Base-by-base conservation (phyloP, 2,329 filamentous ascomycete genomes). In the Penicillium sp. region DNA sequence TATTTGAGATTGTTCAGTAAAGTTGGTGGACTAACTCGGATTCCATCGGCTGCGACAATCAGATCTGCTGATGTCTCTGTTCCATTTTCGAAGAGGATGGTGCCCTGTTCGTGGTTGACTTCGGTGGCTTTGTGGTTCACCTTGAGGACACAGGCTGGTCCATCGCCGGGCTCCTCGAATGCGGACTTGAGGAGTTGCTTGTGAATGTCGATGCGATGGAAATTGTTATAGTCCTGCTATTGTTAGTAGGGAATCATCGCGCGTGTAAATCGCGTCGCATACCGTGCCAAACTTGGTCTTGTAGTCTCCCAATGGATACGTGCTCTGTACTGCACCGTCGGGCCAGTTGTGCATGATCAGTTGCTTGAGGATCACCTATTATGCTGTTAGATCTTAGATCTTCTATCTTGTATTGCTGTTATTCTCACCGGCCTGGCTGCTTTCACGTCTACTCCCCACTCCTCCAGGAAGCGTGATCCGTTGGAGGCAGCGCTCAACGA, bases 291-390 rank as follows among this genome's bases (percentile, higher is more conserved):
- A 66, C 35, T 64, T 65, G 10, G 60, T 60, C 47, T 66, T 66
- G 50, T 74, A 74, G 54, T 72, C 68, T 2, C 67, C 67, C 1
- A 73, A 59, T 3, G 65, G 66, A 51, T 71, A 71, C 4, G 63
- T 65, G 35, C 55, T 69, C 39, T 62, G 59, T 3, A 72, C 64
- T 6, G 65, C 56, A 1, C 72, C 71, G n/a, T 64, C 64, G 1
- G 52, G 47, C 67, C 69, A 73, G n/a, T 72, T 66, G 50, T 70
- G 72, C 63, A 69, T 68, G 12, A 74, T 72, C 14, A 73, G 58
- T n/a, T 69, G 68, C 51, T 67, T 65, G 8, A 74, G 57, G 28
- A 73, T 62, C 2, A 73, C 69, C 60, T 65, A 17, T 4, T 1
- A 10, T 12, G 2, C 7, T 10, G 31, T 31, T 31, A 31, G 31